Conservation (phyloP, 139 green algal species). For the Asterochloris sp. region DNA sequence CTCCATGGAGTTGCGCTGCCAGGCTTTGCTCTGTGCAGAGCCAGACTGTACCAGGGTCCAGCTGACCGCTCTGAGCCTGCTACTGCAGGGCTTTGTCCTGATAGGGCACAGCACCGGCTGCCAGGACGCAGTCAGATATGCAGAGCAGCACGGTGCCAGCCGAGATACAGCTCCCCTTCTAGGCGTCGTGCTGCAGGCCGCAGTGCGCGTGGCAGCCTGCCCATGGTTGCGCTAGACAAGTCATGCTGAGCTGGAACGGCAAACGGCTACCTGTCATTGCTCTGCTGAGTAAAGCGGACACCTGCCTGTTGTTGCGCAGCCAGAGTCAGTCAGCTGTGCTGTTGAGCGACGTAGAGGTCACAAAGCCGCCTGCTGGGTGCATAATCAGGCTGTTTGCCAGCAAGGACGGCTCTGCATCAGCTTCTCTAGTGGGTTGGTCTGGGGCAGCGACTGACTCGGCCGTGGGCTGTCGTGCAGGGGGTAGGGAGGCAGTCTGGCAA, state of each 20-base stretch:
- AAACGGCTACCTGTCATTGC: neutral
- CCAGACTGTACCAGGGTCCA: neutral
- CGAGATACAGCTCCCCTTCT: slow-evolving; percentile 16
- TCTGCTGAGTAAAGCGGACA: neutral
- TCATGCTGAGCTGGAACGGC: neutral
- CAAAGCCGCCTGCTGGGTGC: neutral
- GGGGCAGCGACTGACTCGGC: neutral
- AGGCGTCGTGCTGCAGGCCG: slow-evolving; percentile 50
- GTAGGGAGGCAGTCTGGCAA: neutral
- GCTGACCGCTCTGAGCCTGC: neutral
- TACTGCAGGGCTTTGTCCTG: slow-evolving; percentile 42
- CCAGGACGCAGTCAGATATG: slow-evolving; percentile 66
- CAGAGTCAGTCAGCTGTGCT: neutral
- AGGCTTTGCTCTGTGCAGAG: too few species aligned
- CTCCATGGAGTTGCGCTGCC: neutral
- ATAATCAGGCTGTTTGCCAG: neutral
- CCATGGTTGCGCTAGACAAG: neutral
- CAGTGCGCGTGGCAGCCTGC: slow-evolving; percentile 28
- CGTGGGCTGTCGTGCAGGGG: neutral
- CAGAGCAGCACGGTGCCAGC: neutral
- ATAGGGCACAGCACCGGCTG: slow-evolving; percentile 73
- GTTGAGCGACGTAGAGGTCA: neutral
- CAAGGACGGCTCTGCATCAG: neutral
- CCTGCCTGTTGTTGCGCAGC: neutral
- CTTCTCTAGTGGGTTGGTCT: neutral